These are phyloP conservation scores for Lasiosphaeris hirsuta DNA, from an alignment of 495 filamentous ascomycete species.

Conservation along the genomic window DNA sequence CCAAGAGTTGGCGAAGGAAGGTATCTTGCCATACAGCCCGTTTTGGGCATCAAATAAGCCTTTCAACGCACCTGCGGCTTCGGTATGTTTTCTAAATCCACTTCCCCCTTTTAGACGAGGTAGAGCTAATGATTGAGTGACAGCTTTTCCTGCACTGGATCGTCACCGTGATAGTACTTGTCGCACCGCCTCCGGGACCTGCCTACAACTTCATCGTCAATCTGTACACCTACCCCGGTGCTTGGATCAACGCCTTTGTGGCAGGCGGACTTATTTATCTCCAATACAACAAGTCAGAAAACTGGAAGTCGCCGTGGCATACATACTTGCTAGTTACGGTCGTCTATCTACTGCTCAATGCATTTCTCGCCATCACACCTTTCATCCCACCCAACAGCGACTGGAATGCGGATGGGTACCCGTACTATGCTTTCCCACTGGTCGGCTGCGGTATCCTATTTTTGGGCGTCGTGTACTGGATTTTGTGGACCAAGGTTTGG, in stretches of 20 bases:
- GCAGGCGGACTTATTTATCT: constrained; percentile 50
- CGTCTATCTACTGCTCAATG: constrained; percentile 44
- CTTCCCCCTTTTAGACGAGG: no score
- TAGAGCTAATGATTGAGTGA: not conserved
- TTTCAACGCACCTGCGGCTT: constrained; percentile 39
- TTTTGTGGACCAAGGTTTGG: constrained; percentile 44
- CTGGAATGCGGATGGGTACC: constrained; percentile 49
- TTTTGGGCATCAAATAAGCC: constrained; percentile 43
- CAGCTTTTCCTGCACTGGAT: constrained; percentile 50
- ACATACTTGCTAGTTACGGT: constrained; percentile 42
- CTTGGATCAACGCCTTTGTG: constrained; percentile 52
- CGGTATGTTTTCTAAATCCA: constrained; percentile 27
- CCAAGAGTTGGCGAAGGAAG: constrained; percentile 65
- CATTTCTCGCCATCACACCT: constrained; percentile 50
- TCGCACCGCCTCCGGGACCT: constrained; percentile 45
- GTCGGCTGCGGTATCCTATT: constrained; percentile 48
- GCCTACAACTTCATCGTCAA: constrained; percentile 50
- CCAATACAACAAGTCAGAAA: constrained; percentile 36
- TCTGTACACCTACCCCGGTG: constrained; percentile 51
- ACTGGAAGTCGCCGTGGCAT: constrained; percentile 44
- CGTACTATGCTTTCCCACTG: constrained; percentile 51
- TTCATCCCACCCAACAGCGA: constrained; percentile 49
- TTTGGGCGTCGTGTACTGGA: constrained; percentile 50
- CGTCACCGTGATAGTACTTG: constrained; percentile 46
- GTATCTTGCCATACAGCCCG: constrained; percentile 58